Conservation (phyloP, 1,284 basidiomycete species). For the Phellopilus nigrolimitatus region DNA sequence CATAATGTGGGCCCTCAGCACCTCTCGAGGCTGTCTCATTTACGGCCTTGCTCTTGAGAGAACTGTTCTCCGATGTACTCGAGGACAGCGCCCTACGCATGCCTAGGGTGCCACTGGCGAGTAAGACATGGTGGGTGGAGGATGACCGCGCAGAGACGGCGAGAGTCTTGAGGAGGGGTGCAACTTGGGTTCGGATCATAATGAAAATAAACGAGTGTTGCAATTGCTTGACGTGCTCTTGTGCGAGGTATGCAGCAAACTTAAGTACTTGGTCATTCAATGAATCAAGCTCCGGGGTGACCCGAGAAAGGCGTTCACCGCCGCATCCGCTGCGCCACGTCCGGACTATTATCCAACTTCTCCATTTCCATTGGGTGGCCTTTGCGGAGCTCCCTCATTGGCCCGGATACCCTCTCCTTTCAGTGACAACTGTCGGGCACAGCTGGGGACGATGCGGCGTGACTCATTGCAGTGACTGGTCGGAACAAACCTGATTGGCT, state of each 20-base stretch:
- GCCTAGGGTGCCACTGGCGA: slow-evolving; percentile 5
- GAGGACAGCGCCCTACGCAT: slow-evolving; percentile 3
- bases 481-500: too few species aligned
- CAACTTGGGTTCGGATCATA: slow-evolving; percentile 8
- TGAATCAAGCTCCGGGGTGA: too few species aligned
- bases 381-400: too few species aligned
- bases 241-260: background rate
- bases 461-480: too few species aligned
- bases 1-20: slow-evolving; percentile 17
- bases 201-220: background rate
- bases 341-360: too few species aligned
- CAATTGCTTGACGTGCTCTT: background rate
- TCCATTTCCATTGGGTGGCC: too few species aligned
- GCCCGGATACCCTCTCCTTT: too few species aligned
- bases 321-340: too few species aligned
- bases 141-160: slow-evolving; percentile 7
- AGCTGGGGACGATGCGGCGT: too few species aligned
- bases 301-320: too few species aligned
- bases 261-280: too few species aligned
- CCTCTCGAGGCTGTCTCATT: slow-evolving; percentile 16
- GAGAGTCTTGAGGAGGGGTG: slow-evolving; percentile 8
- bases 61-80: background rate
- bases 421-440: too few species aligned
- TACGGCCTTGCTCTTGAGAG: slow-evolving; percentile 8
- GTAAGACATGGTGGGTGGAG: background rate